These are phyloP conservation scores for Candida chilensis DNA, from an alignment of 805 yeast species.

Conservation along the genomic window DNA sequence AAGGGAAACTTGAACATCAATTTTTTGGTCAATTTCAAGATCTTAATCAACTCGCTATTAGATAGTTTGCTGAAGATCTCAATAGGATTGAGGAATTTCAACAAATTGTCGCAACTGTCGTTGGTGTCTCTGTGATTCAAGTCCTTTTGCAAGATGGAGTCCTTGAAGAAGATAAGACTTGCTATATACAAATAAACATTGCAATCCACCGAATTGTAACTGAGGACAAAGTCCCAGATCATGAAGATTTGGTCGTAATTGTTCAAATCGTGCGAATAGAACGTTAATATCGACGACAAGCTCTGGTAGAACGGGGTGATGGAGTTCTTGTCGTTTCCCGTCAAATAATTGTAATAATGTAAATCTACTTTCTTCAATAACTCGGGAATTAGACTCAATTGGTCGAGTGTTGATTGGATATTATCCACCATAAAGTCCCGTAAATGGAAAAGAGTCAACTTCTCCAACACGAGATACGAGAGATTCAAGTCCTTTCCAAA, in stretches of 20 bases:
- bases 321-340: no score
- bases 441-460: conserved; percentile 49
- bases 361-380: conserved; percentile 43
- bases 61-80: conserved; percentile 14
- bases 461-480: conserved; percentile 41
- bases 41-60: conserved; percentile 16
- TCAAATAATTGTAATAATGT: no score
- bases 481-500: conserved; percentile 21
- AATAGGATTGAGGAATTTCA: conserved; percentile 22
- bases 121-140: conserved; percentile 1
- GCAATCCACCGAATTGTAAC: conserved; percentile 42
- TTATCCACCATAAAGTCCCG: conserved; percentile 82
- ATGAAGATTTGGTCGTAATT: conserved; percentile 38
- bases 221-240: conserved; percentile 64
- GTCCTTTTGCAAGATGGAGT: conserved; percentile 21
- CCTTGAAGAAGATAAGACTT: conserved; percentile 35
- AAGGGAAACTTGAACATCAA: not conserved
- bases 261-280: conserved; percentile 64
- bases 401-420: conserved; percentile 56
- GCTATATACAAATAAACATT: conserved; percentile 57
- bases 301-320: no score
- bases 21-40: no score
- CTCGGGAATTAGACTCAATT: conserved; percentile 57
- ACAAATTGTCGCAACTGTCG: conserved; percentile 18
- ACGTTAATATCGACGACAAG: conserved; percentile 70